Evolutionary conservation across 2,329 filamentous ascomycete genomes (phyloP).

Genomic region (Bisporella sp.): DNA sequence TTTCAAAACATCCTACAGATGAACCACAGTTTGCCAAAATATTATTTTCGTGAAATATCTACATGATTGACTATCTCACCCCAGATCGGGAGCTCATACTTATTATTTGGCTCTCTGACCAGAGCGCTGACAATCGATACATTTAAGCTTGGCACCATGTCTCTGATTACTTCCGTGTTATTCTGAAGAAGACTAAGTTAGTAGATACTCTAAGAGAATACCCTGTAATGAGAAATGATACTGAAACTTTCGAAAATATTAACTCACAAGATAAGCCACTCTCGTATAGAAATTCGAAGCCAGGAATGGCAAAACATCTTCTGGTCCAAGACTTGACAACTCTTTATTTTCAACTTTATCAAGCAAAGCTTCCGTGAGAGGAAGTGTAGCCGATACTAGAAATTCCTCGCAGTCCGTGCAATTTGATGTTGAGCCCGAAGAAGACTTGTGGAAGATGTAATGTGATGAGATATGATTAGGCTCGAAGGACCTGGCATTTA

Average conservation of each 20-base stretch:
- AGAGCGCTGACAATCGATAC: neutral
- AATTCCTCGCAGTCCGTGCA: constrained; percentile 28
- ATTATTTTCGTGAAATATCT: neutral
- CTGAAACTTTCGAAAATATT: too few relatives aligned
- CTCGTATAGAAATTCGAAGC: constrained; percentile 25
- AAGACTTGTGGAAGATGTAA: constrained; percentile 30
- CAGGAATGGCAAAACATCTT: constrained; percentile 26
- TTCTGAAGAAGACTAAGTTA: neutral
- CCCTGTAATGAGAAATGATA: too few relatives aligned
- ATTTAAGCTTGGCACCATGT: neutral
- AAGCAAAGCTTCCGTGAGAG: constrained; percentile 30
- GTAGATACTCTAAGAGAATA: too few relatives aligned
- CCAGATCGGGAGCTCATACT: neutral
- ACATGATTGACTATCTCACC: neutral
- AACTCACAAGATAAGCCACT: constrained; percentile 7
- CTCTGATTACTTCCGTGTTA: neutral
- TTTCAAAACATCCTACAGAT: too few relatives aligned
- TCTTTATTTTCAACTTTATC: constrained; percentile 22
- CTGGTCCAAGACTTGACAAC: constrained; percentile 23
- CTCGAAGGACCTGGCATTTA: neutral
- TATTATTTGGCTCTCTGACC: neutral
- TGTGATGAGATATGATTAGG: neutral
- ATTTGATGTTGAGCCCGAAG: constrained; percentile 28
- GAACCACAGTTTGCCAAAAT: neutral
- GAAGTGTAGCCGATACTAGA: constrained; percentile 32